phyloP scores from a whole-genome alignment of 371 early-diverging fungal genomes.

The Funneliformis caledonium region DNA sequence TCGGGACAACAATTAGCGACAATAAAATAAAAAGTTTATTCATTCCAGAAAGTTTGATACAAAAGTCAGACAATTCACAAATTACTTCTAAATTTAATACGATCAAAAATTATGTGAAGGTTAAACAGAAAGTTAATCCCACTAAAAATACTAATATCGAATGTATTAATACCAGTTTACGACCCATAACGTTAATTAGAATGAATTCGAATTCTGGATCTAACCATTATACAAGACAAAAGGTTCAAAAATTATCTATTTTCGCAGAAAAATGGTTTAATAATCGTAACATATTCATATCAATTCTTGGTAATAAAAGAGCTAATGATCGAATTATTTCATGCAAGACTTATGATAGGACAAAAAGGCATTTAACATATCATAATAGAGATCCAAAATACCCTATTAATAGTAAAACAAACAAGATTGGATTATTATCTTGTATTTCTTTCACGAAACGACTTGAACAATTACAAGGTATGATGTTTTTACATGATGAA shows the following conservation, averaged over 20 bases:
- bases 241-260: neutral
- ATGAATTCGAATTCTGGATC: neutral
- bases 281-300: neutral
- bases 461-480: neutral
- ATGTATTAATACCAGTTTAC: neutral
- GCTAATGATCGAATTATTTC: neutral
- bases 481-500: neutral
- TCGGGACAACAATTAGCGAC: neutral
- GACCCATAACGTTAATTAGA: neutral
- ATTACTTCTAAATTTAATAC: no score
- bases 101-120: no score
- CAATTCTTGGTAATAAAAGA: neutral
- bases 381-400: neutral
- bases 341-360: neutral
- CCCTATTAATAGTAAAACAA: neutral
- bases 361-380: neutral
- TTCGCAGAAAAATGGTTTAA: neutral
- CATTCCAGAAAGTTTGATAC: neutral
- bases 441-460: neutral
- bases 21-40: neutral
- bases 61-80: neutral
- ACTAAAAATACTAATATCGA: neutral
- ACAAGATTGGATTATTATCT: neutral
- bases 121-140: no score
- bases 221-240: neutral